Base-by-base conservation (phyloP, 352 stramenopile species). In the Peronospora destructor region DNA sequence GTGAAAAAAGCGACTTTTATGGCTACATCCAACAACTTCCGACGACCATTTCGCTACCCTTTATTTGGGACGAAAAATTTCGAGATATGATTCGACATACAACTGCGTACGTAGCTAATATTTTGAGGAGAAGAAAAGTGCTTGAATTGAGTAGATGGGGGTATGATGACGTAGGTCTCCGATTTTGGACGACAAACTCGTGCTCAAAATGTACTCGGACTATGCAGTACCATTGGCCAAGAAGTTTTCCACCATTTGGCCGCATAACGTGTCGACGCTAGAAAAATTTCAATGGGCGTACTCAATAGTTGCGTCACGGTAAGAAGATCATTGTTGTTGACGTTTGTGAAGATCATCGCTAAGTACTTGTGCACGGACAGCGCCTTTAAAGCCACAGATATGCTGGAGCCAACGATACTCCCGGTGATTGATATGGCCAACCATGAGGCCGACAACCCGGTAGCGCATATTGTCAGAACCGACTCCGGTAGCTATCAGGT, bases 371-470 rank as follows among this genome's bases (percentile, higher is more conserved):
- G 8, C 32, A 13, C 5, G 26, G 13, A 23, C 35, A 85, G 71
- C 41, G 77, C 77, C 12, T 83, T 83, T 38, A 71, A 56, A 16
- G 38, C 71, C 49, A 45, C 44, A 13, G 56, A 56, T 43, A 47
- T 16, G 7, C 52, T 56, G 14, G 75, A 85, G 34, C 75, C 75
- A 33, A 85, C 75, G 32, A 43, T 89, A 9, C 57, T 89, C 16
- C 77, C 77, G 1, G 75, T 86, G 11, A 89, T 89, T 47, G 75
- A 89, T 48, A 89, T 89, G 77, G 77, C 73, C 19, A 89, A 89
- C 61, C 75, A 89, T 45, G 61, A 73, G 8, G 54, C 54, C 10
- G 48, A 50, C 5, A 56, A 67, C 11, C 71, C 75, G 2, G 59
- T 62, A 0, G 75, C 77, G 2, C 63, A 64, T 37, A 89, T 89